Conservation (phyloP, 257 asterid species). For the Misopates orontium region DNA sequence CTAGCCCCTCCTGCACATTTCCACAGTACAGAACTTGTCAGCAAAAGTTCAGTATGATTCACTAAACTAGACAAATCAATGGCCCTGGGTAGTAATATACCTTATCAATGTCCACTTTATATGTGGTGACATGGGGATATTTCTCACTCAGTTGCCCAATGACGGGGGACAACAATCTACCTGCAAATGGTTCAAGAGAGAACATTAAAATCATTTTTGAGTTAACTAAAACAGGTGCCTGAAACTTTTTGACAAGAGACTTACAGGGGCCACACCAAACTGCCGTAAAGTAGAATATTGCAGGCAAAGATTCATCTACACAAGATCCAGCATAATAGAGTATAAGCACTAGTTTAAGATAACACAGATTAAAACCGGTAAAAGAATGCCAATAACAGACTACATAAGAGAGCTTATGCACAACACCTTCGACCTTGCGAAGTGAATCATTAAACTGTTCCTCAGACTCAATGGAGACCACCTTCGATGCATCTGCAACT, state of each 20-base stretch:
- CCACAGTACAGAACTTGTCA: slow-evolving; percentile 9
- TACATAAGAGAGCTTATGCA: background rate
- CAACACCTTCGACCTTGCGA: slow-evolving; percentile 70
- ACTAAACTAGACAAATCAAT: slow-evolving; percentile 15
- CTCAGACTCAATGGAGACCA: slow-evolving; percentile 74
- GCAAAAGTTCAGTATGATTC: slow-evolving; percentile 3
- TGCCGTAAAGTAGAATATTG: slow-evolving; percentile 92
- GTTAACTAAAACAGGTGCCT: background rate
- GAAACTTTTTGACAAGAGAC: slow-evolving; percentile 27
- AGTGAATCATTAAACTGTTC: slow-evolving; percentile 74
- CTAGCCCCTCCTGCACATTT: slow-evolving; percentile 74
- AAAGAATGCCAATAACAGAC: background rate
- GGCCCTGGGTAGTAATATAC: slow-evolving; percentile 31
- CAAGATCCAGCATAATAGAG: slow-evolving; percentile 25
- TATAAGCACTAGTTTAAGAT: background rate
- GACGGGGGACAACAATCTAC: slow-evolving; percentile 77
- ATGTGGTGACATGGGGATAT: slow-evolving; percentile 88
- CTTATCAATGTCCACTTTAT: slow-evolving; percentile 90
- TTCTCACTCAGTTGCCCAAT: slow-evolving; percentile 79
- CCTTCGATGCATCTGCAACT: slow-evolving; percentile 63
- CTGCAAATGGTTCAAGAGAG: slow-evolving; percentile 38
- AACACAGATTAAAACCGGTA: background rate
- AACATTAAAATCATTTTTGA: background rate
- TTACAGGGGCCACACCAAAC: slow-evolving; percentile 99
- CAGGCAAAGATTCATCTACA: slow-evolving; percentile 83